Conservation (phyloP, 768 basidiomycete species). For the Rhodosporidiobolus odoratus region DNA sequence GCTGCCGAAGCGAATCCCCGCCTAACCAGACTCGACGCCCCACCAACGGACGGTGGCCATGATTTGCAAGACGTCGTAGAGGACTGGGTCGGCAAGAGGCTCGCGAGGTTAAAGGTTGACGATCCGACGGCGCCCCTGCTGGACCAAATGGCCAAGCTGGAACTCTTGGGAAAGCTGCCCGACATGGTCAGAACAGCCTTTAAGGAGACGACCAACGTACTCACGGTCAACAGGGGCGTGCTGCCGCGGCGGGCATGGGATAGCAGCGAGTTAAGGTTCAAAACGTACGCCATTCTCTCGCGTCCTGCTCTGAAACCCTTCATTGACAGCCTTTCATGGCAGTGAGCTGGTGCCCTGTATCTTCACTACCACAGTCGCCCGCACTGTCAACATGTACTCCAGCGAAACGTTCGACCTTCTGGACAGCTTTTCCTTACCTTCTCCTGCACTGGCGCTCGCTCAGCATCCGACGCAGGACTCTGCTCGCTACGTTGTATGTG, state of each 20-base stretch:
- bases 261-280: constrained; percentile 8
- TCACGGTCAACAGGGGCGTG: constrained; percentile 8
- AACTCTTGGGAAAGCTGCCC: neutral
- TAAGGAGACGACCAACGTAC: constrained; percentile 24
- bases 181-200: neutral
- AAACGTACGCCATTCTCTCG: neutral
- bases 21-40: neutral
- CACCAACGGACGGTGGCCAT: neutral
- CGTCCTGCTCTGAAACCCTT: neutral
- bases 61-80: constrained; percentile 33
- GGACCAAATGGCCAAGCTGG: neutral
- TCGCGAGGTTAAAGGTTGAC: neutral
- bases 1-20: neutral
- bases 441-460: constrained; percentile 38
- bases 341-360: constrained; percentile 30
- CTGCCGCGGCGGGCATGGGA: constrained; percentile 29
- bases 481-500: constrained; percentile 33
- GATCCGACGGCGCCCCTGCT: neutral
- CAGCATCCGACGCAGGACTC: constrained; percentile 11
- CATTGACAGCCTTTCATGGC: neutral
- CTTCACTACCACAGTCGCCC: constrained; percentile 43
- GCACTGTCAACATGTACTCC: constrained; percentile 40
- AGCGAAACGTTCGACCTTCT: constrained; percentile 33
- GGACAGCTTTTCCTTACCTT: constrained; percentile 36
- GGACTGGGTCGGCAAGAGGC: neutral